These are phyloP conservation scores for Candida pseudoglaebosa DNA, from an alignment of 805 yeast species.

Conservation along the genomic window DNA sequence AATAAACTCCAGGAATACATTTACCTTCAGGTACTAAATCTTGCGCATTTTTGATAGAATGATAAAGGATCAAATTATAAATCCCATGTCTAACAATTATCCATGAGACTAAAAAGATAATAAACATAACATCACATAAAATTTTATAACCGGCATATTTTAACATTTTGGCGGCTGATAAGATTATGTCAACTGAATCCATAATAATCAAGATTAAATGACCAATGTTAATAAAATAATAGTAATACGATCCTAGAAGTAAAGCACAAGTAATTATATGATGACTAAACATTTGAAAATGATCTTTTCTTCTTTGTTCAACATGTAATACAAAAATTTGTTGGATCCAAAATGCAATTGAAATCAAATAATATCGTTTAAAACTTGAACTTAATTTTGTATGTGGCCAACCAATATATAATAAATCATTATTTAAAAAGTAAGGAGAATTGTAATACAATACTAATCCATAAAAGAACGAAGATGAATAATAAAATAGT, in stretches of 20 bases:
- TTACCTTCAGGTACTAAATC: conserved; percentile 38
- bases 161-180: conserved; percentile 71
- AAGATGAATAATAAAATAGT: conserved; percentile 51
- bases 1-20: conserved; percentile 32
- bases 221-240: conserved; percentile 73
- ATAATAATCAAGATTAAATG: conserved; percentile 71
- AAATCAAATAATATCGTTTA: conserved; percentile 68
- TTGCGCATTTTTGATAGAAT: conserved; percentile 44
- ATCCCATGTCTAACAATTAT: conserved; percentile 66
- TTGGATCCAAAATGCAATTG: conserved; percentile 76
- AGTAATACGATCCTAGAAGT: conserved; percentile 66
- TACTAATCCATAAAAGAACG: conserved; percentile 55
- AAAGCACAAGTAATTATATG: conserved; percentile 76
- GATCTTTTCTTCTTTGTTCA: conserved; percentile 79
- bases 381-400: conserved; percentile 46
- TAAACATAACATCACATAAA: conserved; percentile 67
- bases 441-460: conserved; percentile 58
- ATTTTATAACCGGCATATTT: conserved; percentile 62
- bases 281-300: conserved; percentile 81
- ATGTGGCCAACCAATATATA: conserved; percentile 76
- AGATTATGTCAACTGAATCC: conserved; percentile 77
- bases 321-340: conserved; percentile 73
- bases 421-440: conserved; percentile 50
- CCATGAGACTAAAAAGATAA: conserved; percentile 67
- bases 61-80: conserved; percentile 63